Conservation (phyloP, 441 rosid species). For the Pelargonium fulgidum region DNA sequence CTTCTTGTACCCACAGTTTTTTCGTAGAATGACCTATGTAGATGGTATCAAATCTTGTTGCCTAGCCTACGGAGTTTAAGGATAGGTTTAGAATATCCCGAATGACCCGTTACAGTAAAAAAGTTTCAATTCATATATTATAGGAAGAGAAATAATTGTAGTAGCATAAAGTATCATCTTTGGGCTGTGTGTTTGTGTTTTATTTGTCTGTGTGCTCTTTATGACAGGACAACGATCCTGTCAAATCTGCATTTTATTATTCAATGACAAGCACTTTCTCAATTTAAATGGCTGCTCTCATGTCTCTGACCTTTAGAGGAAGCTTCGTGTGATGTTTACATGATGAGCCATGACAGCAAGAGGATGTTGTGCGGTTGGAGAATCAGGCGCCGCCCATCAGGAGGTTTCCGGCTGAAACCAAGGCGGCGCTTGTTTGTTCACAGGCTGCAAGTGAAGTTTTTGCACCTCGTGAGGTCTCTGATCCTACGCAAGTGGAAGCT, state of each 20-base stretch:
- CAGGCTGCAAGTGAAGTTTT: background rate
- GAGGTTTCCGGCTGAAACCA: constrained; percentile 17
- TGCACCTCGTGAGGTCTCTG: background rate
- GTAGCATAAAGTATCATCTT: background rate
- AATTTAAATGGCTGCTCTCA: too few species aligned
- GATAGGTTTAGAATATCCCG: too few species aligned
- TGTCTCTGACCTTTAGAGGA: background rate
- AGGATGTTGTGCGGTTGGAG: constrained; percentile 2
- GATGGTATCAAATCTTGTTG: too few species aligned
- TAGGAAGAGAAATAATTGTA: background rate
- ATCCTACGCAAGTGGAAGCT: constrained; percentile 7
- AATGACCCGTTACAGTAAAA: too few species aligned
- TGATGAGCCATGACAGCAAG: background rate
- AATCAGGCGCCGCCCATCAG: background rate
- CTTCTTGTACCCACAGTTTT: background rate
- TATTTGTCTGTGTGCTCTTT: background rate
- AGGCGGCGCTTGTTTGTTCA: background rate
- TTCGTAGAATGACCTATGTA: too few species aligned
- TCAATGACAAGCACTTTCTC: background rate
- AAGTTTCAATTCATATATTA: too few species aligned
- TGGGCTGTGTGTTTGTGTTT: background rate
- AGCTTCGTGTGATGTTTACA: background rate
- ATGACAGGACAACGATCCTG: background rate
- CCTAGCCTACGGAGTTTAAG: too few species aligned
- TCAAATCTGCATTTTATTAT: background rate